These are phyloP conservation scores for Penium margaritaceum DNA, from an alignment of 139 green algal species.

Conservation along the genomic window DNA sequence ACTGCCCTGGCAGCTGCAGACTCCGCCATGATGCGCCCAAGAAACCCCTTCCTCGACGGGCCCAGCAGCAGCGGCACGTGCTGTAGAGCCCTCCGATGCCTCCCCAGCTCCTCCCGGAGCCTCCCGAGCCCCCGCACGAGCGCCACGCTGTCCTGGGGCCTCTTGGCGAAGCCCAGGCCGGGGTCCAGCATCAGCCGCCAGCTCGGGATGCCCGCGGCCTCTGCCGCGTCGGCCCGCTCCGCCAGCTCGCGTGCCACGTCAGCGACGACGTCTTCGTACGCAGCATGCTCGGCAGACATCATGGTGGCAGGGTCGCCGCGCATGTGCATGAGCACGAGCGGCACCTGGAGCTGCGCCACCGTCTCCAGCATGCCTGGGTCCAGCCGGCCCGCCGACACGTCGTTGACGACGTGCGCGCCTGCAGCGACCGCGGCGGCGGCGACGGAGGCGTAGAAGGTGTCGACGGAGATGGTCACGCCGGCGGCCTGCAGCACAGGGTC, in stretches of 20 bases:
- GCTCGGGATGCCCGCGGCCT: constrained; percentile 29
- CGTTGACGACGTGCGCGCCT: constrained; percentile 84
- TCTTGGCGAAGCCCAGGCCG: constrained; percentile 44
- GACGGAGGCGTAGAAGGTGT: constrained; percentile 85
- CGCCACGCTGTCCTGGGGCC: constrained; percentile 12
- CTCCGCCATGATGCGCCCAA: too few species aligned
- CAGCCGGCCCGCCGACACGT: constrained; percentile 75
- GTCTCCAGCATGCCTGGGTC: constrained; percentile 67
- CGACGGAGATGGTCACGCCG: constrained; percentile 60
- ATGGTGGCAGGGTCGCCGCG: constrained; percentile 77
- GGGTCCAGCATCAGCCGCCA: constrained; percentile 46
- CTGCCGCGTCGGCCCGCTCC: constrained; percentile 5
- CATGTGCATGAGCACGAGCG: constrained; percentile 94
- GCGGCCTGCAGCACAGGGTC: too few species aligned
- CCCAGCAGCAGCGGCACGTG: constrained; percentile 33
- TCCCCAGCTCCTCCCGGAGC: not conserved
- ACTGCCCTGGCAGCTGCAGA: too few species aligned
- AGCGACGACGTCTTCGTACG: constrained; percentile 27
- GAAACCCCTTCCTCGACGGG: constrained; percentile 42
- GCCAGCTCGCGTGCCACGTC: constrained; percentile 25
- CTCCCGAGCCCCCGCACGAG: constrained; percentile 18
- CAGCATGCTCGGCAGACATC: constrained; percentile 41
- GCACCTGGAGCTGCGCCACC: constrained; percentile 71
- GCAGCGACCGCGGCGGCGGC: constrained; percentile 13
- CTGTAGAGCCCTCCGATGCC: not conserved